Evolutionary conservation across 2,329 filamentous ascomycete species (phyloP), one percentile per base, ranked within the genome.

Genomic region (Colletotrichum plurivorum): DNA sequence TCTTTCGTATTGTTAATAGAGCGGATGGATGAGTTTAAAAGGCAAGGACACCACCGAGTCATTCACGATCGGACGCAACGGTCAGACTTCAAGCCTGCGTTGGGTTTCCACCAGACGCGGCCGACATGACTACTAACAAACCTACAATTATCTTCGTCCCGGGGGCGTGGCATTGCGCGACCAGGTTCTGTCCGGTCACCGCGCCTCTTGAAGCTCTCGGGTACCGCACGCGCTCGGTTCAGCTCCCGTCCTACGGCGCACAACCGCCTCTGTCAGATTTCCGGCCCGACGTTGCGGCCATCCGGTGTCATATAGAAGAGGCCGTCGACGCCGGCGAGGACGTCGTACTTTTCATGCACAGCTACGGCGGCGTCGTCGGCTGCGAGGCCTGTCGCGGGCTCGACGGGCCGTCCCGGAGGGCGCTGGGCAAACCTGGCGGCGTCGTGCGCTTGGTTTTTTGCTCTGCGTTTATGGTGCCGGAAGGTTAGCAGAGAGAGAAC

Each of bases 161-260:
- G 2, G 85, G 85, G 5, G 78, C 83, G 27, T 87, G 85, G 84
- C 85, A 87, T 64, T 51, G 58, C 13, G 51, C 57, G 9, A 62
- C 45, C 18, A 45, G 22, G n/a, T 63, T 56, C 5, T n/a, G 22
- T 36, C 58, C 64, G 6, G 64, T 63, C n/a, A 57, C 64, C 12
- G 43, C 58, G 4, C 51, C 20, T 16, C 64, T 67, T 8, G 58
- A 63, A 13, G 52, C 64, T 25, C 58, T 63, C 31, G 64, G 25
- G 2, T 56, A 63, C 22, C 20, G 25, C 15, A 63, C 57, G n/a
- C 16, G 27, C 15, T 51, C 20, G 15, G 51, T 67, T 2, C 58
- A 63, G 22, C 59, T 63, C 4, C 58, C 58, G 10, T 63, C 49
- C 15, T 62, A 49, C 12, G 57, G 63, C 8, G 58, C 58, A 4